phyloP scores from a whole-genome alignment of 495 filamentous ascomycete species.

The Margaritispora aquatica region DNA sequence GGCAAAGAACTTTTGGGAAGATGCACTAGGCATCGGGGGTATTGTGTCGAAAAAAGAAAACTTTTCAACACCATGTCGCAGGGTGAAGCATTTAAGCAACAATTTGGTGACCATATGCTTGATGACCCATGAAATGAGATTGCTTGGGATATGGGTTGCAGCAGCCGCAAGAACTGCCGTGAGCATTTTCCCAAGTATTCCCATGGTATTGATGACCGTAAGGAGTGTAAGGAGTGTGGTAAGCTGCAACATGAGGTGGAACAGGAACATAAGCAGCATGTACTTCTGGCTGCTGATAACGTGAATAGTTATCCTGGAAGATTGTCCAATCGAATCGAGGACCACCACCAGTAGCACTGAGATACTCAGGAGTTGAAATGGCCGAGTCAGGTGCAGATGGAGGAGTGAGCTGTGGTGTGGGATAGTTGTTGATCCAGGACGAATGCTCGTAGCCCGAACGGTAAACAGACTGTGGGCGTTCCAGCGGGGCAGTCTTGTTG shows the following conservation, averaged over 20 bases:
- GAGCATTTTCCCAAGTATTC: constrained; percentile 15
- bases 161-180: constrained; percentile 15
- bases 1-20: constrained; percentile 25
- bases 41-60: constrained; percentile 7
- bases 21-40: constrained; percentile 23
- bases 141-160: constrained; percentile 22
- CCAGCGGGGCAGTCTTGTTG: constrained; percentile 12
- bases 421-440: constrained; percentile 16
- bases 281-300: constrained; percentile 11
- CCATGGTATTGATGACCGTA: constrained; percentile 15
- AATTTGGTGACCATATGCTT: constrained; percentile 18
- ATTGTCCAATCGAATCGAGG: constrained; percentile 23
- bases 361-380: constrained; percentile 23
- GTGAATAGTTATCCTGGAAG: constrained; percentile 11
- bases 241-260: constrained; percentile 11
- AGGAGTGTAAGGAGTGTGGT: constrained; percentile 19
- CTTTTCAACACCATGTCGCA: not conserved
- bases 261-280: constrained; percentile 18
- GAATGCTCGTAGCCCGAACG: constrained; percentile 17
- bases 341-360: constrained; percentile 23
- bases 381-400: constrained; percentile 25
- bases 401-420: constrained; percentile 24
- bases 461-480: constrained; percentile 16
- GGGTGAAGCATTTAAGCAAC: constrained; percentile 10
- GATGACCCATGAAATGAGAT: constrained; percentile 17